Evolutionary conservation across 1,139 yeast species (phyloP), one percentile per base, ranked within the genome.

Genomic region (Geotrichum reessii): DNA sequence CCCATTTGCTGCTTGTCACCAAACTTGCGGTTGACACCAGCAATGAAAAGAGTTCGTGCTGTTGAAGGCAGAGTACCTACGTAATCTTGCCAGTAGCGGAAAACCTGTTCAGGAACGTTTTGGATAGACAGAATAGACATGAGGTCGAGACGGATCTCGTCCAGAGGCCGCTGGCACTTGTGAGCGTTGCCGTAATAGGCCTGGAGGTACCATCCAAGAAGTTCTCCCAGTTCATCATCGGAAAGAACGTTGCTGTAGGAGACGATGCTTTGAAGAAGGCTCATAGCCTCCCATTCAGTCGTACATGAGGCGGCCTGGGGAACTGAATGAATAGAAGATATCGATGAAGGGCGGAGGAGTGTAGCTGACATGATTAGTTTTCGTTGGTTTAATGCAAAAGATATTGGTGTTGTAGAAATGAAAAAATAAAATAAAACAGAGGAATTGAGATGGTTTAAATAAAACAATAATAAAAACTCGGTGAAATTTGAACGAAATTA

Each of bases 41-140:
- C 61, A 22, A 51, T 40, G 46, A 59, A 59, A 53, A 59, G 25
- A 8, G 53, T 53, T 17, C 42, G 25, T 2, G 61, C 61, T 17
- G 56, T 54, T 1, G 52, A 21, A n/a, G 37, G 50, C 11, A 52
- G 47, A 7, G 58, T 56, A 17, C 61, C 61, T 11, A 48, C 46
- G n/a, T 53, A 59, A 48, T 59, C 59, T 21, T 44, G 47, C 61
- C 61, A 59, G 56, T 56, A 59, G 14, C 27, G 53, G 27, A 59
- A 54, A 25, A 57, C 59, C 25, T 53, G 54, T 3, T 27, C 21
- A 11, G 61, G 61, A 11, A 44, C 47, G 19, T 33, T 17, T 8
- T 47, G 19, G 37, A 57, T 31, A n/a, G 46, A 28, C 25, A 57
- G 51, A 12, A 40, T 19, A 6, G 49, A 21, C 51, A 42, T 6